Conservation (phyloP, 495 filamentous ascomycete species). For the Pyrenopolyporus hunteri region DNA sequence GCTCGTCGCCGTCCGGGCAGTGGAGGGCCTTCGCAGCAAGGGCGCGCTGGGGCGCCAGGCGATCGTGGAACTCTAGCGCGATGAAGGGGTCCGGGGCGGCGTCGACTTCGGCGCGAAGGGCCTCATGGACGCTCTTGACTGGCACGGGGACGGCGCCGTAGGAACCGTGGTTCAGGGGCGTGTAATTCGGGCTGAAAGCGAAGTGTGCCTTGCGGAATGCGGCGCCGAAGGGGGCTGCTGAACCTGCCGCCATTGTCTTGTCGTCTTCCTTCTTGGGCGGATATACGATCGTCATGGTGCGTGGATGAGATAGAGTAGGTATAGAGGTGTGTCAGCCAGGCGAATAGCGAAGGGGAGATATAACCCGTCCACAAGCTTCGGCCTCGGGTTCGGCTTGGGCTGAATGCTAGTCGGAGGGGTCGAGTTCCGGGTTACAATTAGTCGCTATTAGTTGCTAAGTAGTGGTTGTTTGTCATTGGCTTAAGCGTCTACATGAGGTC, state of each 20-base stretch:
- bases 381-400: slow-evolving; percentile 2
- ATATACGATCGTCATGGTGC: slow-evolving; percentile 17
- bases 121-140: slow-evolving; percentile 36
- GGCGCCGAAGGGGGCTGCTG: slow-evolving; percentile 31
- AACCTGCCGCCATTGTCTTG: not conserved
- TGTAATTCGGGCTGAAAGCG: slow-evolving; percentile 36
- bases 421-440: not conserved
- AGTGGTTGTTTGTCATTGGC: no score
- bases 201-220: slow-evolving; percentile 39
- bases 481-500: no score
- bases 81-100: slow-evolving; percentile 50
- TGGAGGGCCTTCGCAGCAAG: slow-evolving; percentile 64
- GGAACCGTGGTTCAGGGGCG: slow-evolving; percentile 52
- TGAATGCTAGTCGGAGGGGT: not conserved
- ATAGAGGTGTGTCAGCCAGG: not conserved
- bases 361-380: not conserved
- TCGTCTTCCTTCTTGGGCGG: not conserved
- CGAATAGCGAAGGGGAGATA: not conserved
- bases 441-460: no score
- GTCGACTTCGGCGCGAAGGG: slow-evolving; percentile 38
- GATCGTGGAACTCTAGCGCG: slow-evolving; percentile 58
- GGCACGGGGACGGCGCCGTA: slow-evolving; percentile 44
- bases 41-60: slow-evolving; percentile 63
- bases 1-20: slow-evolving; percentile 59
- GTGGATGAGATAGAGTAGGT: not conserved